These are phyloP conservation scores for Tricholoma sp. DNA, from an alignment of 768 basidiomycete species.

Conservation along the genomic window DNA sequence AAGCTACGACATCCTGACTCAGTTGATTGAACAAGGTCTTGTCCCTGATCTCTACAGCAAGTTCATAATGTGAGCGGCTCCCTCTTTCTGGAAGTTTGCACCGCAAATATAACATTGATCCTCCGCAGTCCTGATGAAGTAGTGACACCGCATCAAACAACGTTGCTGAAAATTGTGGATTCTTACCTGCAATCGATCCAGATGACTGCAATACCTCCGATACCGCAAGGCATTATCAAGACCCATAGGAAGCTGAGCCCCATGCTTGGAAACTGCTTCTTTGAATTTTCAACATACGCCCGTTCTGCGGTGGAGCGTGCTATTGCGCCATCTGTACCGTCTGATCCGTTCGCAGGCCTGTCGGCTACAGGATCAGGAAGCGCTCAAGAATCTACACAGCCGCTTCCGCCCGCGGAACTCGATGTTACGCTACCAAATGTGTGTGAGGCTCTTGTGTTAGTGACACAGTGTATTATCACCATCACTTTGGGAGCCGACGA, in stretches of 20 bases:
- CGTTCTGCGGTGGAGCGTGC: constrained; percentile 46
- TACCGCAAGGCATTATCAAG: constrained; percentile 26
- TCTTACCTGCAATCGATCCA: constrained; percentile 66
- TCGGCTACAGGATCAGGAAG: constrained; percentile 1
- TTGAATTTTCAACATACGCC: constrained; percentile 55
- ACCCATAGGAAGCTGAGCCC: constrained; percentile 42
- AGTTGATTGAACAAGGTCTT: constrained; percentile 55
- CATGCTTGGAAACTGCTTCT: constrained; percentile 60
- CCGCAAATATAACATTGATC: constrained; percentile 8
- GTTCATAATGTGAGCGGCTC: constrained; percentile 51
- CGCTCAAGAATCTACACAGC: constrained; percentile 1
- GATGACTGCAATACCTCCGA: constrained; percentile 22
- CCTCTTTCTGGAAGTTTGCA: constrained; percentile 5
- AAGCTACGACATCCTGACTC: constrained; percentile 65
- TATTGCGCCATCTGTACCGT: constrained; percentile 22
- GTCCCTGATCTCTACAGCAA: constrained; percentile 55
- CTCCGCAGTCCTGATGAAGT: constrained; percentile 55
- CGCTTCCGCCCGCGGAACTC: constrained; percentile 34
- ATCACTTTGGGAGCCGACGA: constrained; percentile 51
- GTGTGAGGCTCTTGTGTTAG: constrained; percentile 75
- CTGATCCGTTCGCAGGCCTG: not conserved
- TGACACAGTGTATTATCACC: constrained; percentile 70
- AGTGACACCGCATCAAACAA: constrained; percentile 81
- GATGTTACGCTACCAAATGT: constrained; percentile 74
- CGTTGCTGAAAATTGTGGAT: constrained; percentile 83